Evolutionary conservation across 257 asterid genomes (phyloP).

Genomic region (Scutellaria minor): DNA sequence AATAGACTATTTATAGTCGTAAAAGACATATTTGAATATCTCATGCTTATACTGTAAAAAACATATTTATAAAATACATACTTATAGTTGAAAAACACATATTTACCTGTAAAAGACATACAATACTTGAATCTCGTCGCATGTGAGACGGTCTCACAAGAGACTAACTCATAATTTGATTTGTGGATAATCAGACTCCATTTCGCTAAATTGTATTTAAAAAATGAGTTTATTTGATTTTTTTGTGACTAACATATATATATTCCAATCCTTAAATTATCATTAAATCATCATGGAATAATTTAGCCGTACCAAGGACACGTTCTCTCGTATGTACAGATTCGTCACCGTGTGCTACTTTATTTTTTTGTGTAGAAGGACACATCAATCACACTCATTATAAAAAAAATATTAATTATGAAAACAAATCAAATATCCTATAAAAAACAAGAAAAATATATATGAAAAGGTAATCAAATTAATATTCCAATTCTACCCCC

Average conservation of each 20-base stretch:
- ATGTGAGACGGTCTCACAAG: too few relatives aligned
- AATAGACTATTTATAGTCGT: too few relatives aligned
- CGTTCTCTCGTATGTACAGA: slow-evolving; percentile 62
- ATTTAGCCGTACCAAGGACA: slow-evolving; percentile 49
- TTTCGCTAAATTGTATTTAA: too few relatives aligned
- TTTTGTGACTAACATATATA: not conserved
- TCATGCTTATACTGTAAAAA: too few relatives aligned
- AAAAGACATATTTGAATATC: too few relatives aligned
- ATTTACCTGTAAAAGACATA: too few relatives aligned
- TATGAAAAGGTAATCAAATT: not conserved
- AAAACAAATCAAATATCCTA: not conserved
- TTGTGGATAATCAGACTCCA: too few relatives aligned
- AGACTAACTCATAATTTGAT: too few relatives aligned
- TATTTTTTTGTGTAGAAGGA: slow-evolving; percentile 7
- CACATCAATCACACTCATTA: slow-evolving; percentile 47
- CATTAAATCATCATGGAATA: slow-evolving; percentile 10
- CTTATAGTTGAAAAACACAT: too few relatives aligned
- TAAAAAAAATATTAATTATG: not conserved
- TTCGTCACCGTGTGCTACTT: slow-evolving; percentile 55
- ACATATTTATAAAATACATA: too few relatives aligned
- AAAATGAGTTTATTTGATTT: too few relatives aligned
- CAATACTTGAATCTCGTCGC: too few relatives aligned
- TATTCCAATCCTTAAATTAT: slow-evolving; percentile 28
- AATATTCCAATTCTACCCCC: slow-evolving; percentile 33
- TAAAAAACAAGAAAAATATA: not conserved